phyloP scores from a whole-genome alignment of 805 yeast genomes.

The Sugiyamaella valdiviana region DNA sequence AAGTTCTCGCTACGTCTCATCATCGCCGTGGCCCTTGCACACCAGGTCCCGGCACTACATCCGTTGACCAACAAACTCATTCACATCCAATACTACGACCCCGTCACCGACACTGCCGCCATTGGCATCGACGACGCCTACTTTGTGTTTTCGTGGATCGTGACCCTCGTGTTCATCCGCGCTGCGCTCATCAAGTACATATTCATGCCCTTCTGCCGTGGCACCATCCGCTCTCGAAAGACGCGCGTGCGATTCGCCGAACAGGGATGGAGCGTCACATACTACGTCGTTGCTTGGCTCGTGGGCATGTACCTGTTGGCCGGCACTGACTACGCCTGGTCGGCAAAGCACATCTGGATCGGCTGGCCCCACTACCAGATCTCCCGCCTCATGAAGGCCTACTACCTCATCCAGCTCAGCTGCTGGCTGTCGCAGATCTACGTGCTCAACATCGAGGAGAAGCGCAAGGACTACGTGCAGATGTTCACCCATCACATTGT shows the following conservation, averaged over 20 bases:
- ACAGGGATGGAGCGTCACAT: constrained; percentile 72
- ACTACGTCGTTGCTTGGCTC: constrained; percentile 49
- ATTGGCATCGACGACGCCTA: constrained; percentile 23
- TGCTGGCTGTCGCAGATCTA: constrained; percentile 77
- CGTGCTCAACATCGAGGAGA: constrained; percentile 69
- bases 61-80: constrained; percentile 36
- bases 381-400: constrained; percentile 49
- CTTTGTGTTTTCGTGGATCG: constrained; percentile 47
- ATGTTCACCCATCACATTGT: constrained; percentile 88
- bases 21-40: constrained; percentile 20
- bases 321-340: constrained; percentile 52
- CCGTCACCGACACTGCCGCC: constrained; percentile 15
- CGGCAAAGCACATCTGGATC: constrained; percentile 52
- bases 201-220: constrained; percentile 50
- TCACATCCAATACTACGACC: constrained; percentile 36
- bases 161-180: constrained; percentile 53
- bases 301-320: constrained; percentile 55
- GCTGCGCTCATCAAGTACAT: constrained; percentile 52
- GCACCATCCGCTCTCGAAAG: constrained; percentile 40
- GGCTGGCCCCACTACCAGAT: constrained; percentile 72
- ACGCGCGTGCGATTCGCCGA: constrained; percentile 70
- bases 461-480: constrained; percentile 75
- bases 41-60: constrained; percentile 26
- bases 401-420: constrained; percentile 66
- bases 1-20: constrained; percentile 26